phyloP scores from a whole-genome alignment of 441 rosid genomes.

The Mallotus repandus region DNA sequence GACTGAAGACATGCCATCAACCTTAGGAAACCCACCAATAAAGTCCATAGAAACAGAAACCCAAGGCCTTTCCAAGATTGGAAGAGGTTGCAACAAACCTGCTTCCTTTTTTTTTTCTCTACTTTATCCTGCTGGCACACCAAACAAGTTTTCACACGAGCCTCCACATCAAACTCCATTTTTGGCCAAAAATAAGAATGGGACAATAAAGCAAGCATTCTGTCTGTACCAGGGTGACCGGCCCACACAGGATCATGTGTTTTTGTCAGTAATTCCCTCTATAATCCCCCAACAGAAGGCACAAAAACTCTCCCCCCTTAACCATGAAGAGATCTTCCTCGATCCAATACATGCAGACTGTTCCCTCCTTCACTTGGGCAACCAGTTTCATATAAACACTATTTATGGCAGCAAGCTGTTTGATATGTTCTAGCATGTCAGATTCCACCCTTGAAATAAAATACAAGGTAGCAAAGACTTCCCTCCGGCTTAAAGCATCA shows the following conservation, averaged over 20 bases:
- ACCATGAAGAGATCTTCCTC: background rate
- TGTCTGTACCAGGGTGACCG: background rate
- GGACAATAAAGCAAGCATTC: background rate
- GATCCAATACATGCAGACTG: background rate
- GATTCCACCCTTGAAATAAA: no score
- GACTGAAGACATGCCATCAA: background rate
- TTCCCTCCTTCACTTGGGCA: background rate
- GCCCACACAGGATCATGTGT: background rate
- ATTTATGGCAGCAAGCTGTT: background rate
- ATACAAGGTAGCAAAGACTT: no score
- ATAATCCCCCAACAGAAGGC: background rate
- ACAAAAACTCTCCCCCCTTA: background rate
- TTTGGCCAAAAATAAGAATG: background rate
- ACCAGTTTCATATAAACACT: background rate
- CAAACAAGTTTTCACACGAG: background rate
- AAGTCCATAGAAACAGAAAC: background rate
- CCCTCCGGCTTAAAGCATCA: no score
- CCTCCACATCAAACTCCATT: background rate
- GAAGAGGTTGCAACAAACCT: background rate
- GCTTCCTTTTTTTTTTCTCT: no score
- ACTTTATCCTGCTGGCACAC: conserved; percentile 5
- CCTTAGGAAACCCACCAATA: background rate
- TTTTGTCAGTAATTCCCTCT: background rate
- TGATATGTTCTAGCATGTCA: no score
- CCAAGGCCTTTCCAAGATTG: background rate